These are phyloP conservation scores for Pseudocercospora eumusae DNA, from an alignment of 2,329 filamentous ascomycete genomes.

Conservation along the genomic window DNA sequence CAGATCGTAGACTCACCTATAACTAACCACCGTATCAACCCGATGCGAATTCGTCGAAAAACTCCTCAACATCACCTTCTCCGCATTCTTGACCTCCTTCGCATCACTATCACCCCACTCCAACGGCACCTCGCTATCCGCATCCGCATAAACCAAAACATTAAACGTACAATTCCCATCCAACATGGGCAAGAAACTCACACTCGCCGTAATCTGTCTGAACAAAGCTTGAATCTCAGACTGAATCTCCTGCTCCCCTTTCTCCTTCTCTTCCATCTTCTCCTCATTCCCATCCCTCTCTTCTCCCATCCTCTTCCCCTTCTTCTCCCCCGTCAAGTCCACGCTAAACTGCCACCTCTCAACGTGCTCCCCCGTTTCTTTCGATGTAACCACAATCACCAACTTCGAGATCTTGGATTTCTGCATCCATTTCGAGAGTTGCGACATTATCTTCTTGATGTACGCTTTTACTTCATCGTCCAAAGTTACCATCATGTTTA, in stretches of 20 bases:
- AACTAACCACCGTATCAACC: constrained; percentile 94
- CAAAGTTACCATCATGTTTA: constrained; percentile 95
- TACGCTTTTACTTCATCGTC: constrained; percentile 99
- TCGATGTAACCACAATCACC: constrained; percentile 93
- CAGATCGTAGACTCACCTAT: constrained; percentile 52
- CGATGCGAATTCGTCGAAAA: constrained; percentile 95
- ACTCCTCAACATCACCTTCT: constrained; percentile 91
- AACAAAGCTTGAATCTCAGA: constrained; percentile 95
- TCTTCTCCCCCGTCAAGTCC: constrained; percentile 6
- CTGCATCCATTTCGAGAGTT: constrained; percentile 97
- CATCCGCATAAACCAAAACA: constrained; percentile 94
- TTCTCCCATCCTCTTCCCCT: neutral
- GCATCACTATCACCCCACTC: constrained; percentile 99
- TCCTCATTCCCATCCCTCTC: constrained; percentile 64
- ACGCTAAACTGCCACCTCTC: constrained; percentile 99
- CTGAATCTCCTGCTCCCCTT: constrained; percentile 92
- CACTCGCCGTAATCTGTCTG: constrained; percentile 94
- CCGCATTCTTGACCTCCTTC: constrained; percentile 91
- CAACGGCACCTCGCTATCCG: constrained; percentile 91
- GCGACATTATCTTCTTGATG: constrained; percentile 98
- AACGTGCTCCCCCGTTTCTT: constrained; percentile 93
- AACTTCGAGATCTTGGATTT: constrained; percentile 96
- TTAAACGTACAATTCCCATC: constrained; percentile 98
- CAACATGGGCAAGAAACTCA: constrained; percentile 93
- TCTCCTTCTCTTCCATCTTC: constrained; percentile 54